Percentiles rank a stretch among this genome's conserved stretches.
phyloP scores from a whole-genome alignment of 495 filamentous ascomycete species.

The Neurospora discreta region DNA sequence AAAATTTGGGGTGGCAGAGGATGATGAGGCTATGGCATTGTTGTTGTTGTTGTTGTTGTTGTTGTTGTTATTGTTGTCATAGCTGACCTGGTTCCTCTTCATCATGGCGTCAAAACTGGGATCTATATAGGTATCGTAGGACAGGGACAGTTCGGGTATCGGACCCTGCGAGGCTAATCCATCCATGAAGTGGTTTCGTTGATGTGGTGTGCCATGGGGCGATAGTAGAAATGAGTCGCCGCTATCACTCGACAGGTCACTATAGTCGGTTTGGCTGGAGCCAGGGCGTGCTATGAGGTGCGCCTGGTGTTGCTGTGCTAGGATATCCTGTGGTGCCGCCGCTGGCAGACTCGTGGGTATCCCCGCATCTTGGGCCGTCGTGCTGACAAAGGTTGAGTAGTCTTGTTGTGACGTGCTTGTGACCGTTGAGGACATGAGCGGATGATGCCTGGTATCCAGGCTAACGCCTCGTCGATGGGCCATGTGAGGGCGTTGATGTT shows the following conservation, averaged over 20 bases:
- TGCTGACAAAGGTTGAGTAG: constrained; percentile 41
- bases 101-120: constrained; percentile 28
- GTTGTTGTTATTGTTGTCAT: constrained; percentile 6
- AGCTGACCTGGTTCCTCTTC: constrained; percentile 32
- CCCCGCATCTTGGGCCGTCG: constrained; percentile 49
- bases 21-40: constrained; percentile 12
- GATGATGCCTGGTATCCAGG: constrained; percentile 56
- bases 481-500: constrained; percentile 30
- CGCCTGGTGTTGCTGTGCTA: constrained; percentile 50
- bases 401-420: constrained; percentile 36
- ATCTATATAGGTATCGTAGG: constrained; percentile 30
- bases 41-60: constrained; percentile 4
- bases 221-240: constrained; percentile 35
- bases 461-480: constrained; percentile 70
- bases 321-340: constrained; percentile 43
- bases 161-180: constrained; percentile 17
- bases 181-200: constrained; percentile 32
- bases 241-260: constrained; percentile 8
- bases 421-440: constrained; percentile 28
- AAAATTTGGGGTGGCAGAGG: constrained; percentile 16
- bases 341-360: constrained; percentile 22
- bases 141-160: constrained; percentile 21
- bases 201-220: constrained; percentile 33
- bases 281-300: constrained; percentile 49
- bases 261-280: constrained; percentile 20